Conservation (phyloP, 73 alveolate species). For the Diophrys sp. region DNA sequence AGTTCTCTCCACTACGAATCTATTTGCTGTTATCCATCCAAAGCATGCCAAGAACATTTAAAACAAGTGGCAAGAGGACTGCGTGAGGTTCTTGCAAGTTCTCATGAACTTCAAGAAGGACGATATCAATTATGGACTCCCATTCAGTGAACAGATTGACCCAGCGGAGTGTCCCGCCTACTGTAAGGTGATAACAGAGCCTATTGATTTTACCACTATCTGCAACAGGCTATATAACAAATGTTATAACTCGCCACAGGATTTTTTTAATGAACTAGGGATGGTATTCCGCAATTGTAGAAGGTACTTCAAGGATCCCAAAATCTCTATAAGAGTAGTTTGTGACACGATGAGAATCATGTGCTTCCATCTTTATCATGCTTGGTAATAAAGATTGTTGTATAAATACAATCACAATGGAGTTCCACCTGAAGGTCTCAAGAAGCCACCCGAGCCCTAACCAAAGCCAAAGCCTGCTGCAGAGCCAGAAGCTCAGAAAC, state of each 20-base stretch:
- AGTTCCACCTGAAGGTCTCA: not conserved
- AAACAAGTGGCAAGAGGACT: slow-evolving; percentile 23
- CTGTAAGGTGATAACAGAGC: not conserved
- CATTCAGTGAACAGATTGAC: not conserved
- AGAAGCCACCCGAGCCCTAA: no score
- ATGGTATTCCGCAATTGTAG: slow-evolving; percentile 77
- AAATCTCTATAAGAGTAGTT: slow-evolving; percentile 13
- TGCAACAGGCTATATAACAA: not conserved
- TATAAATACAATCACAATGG: not conserved
- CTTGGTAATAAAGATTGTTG: not conserved
- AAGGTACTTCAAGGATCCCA: slow-evolving; percentile 47
- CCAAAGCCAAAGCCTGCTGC: no score
- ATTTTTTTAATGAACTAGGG: slow-evolving; percentile 85
- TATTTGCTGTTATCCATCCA: slow-evolving; percentile 86
- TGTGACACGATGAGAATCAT: slow-evolving; percentile 76
- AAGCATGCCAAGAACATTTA: slow-evolving; percentile 60
- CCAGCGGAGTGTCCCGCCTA: not conserved
- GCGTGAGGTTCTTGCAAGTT: not conserved
- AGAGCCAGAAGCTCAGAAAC: no score
- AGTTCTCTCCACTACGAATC: slow-evolving; percentile 64
- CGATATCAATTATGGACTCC: not conserved
- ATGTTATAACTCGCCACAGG: slow-evolving; percentile 48
- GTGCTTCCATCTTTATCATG: slow-evolving; percentile 51
- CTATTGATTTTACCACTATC: not conserved
- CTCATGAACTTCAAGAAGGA: slow-evolving; percentile 64